Percentiles rank a stretch among this genome's conserved stretches.
phyloP scores from a whole-genome alignment of 768 basidiomycete species.

The Mycena leptocephala region DNA sequence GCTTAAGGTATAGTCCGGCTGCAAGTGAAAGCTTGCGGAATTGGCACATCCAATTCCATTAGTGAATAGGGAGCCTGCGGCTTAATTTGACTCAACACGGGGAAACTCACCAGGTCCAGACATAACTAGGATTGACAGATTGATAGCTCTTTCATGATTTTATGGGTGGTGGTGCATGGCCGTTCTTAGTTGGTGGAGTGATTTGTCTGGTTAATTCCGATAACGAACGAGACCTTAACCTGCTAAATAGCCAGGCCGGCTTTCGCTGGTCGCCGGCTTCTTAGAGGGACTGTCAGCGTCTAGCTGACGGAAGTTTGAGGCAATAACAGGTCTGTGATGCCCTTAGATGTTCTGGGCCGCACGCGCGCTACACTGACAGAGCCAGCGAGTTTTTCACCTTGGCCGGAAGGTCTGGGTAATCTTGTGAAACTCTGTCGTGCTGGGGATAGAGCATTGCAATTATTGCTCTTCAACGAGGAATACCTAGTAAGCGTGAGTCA shows the following conservation, averaged over 20 bases:
- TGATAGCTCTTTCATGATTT: conserved; percentile 90
- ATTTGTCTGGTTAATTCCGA: conserved; percentile 98
- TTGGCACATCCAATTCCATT: too few species aligned
- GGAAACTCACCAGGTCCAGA: conserved; percentile 88
- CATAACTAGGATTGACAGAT: conserved; percentile 85
- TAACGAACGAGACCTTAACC: conserved; percentile 95
- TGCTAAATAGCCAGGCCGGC: conserved; percentile 91
- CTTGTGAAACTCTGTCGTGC: conserved; percentile 85
- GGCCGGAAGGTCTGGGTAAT: conserved; percentile 76
- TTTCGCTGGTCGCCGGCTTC: conserved; percentile 74
- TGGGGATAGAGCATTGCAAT: conserved; percentile 94
- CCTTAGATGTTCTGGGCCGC: conserved; percentile 78
- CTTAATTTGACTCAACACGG: conserved; percentile 91
- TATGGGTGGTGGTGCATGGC: conserved; percentile 93
- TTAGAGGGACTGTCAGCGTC: conserved; percentile 71
- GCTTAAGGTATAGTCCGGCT: too few species aligned
- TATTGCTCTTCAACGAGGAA: conserved; percentile 95
- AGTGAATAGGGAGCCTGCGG: conserved; percentile 73
- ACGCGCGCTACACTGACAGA: conserved; percentile 92
- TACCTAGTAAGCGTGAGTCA: conserved; percentile 92
- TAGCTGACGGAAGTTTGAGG: conserved; percentile 90
- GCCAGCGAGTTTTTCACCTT: conserved; percentile 88
- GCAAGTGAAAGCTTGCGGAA: too few species aligned
- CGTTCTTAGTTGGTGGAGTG: conserved; percentile 94
- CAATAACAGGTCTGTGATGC: conserved; percentile 95